Evolutionary conservation across 805 yeast species (phyloP), one percentile per base, ranked within the genome.

Genomic region (Wilhelminamyces savonicus): DNA sequence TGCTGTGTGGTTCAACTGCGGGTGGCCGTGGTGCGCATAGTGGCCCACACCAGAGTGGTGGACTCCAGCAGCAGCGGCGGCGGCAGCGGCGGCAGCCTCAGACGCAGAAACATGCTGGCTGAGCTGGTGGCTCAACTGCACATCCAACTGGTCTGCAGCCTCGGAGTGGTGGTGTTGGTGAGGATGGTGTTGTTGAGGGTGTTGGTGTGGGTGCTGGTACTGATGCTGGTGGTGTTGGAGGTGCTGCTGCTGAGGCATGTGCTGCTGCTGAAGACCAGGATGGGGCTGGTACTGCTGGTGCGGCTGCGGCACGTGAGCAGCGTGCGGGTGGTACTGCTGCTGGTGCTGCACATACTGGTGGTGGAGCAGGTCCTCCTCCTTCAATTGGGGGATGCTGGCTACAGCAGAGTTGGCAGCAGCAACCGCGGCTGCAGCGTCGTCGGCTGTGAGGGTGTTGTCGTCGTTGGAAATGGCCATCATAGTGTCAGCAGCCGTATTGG

Each of bases 121-220:
- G 16, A 28, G 30, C 27, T 35, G 43, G 10, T 27, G 39, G n/a
- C 19, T 33, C 9, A 33, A 19, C 21, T 29, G 39, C 21, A 28
- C 37, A 25, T 24, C 5, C 12, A 35, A 20, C 16, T 32, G 40
- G 22, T 30, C 38, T 10, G 32, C 39, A 21, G 31, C 36, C 12
- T 26, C 36, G 15, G 30, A 36, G 30, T 34, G 38, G 12, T 30
- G 37, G 17, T 24, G 26, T 16, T 29, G 39, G 13, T 35, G 39
- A 16, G 35, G 37, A 18, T 37, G 43, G 16, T 29, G 34, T 12
- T 29, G 36, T n/a, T n/a, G n/a, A n/a, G n/a, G n/a, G n/a, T n/a
- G n/a, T n/a, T n/a, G n/a, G n/a, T n/a, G n/a, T n/a, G n/a, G n/a
- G n/a, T n/a, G n/a, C 16, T 28, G 36, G 13, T 35, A 37, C 11